Base-by-base conservation (phyloP, 208 protist species). In the Crithidia expoeki region DNA sequence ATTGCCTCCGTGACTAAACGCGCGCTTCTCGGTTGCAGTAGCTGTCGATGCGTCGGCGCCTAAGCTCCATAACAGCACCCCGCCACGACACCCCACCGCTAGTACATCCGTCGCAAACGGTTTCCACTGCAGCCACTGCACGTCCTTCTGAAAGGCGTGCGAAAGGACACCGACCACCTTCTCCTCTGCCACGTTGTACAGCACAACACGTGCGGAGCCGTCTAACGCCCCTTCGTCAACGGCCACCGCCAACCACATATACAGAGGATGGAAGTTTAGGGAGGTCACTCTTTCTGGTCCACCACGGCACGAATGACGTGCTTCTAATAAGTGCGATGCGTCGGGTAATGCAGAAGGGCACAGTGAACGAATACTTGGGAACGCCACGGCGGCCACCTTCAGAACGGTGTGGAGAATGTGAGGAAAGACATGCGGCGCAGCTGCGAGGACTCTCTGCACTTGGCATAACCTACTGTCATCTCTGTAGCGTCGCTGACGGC, bases 1-100 rank as follows among this genome's bases (percentile, higher is more conserved):
- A 21, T 14, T 33, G 5, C 53, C 57, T 11, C 36, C 42, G 44
- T 6, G 36, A 25, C 21, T 9, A 19, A 21, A 49, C 2, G 21
- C 16, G 23, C n/a, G 14, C 19, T 12, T 52, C 32, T 32, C 33
- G 12, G 16, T 28, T 52, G n/a, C 38, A 23, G 36, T 38, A 28
- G 17, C 46, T 28, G n/a, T 46, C 47, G 28, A 32, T 72, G 46
- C 38, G 25, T n/a, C 60, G 49, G 30, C 57, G 62, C 21, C 69
- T 25, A 96, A 58, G 27, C 70, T 83, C 86, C 88, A 94, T 44
- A 93, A 49, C 58, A 96, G 73, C 52, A 90, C 84, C 7, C 90
- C 90, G 28, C 87, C 88, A 11, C 74, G 53, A 60, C 88, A 94
- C 53, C 90, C 90, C 17, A 95, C 90, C 33, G 81, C 78, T 4